Evolutionary conservation across 139 green algal species (phyloP).

Genomic region (Spirogloea muscicola): DNA sequence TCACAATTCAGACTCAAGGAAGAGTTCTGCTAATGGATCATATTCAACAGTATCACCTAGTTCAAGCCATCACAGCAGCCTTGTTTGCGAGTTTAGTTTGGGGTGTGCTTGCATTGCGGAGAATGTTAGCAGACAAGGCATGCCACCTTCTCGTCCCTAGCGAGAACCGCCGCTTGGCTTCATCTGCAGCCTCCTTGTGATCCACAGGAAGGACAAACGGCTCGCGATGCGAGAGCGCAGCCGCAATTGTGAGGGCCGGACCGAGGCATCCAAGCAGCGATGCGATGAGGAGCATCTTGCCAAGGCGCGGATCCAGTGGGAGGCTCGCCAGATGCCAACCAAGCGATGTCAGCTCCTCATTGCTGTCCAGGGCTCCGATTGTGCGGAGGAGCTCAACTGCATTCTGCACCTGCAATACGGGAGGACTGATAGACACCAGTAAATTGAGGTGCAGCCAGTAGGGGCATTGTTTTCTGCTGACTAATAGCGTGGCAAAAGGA

Average conservation of each 20-base stretch:
- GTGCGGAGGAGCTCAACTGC: conserved; percentile 9
- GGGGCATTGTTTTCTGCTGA: conserved; percentile 7
- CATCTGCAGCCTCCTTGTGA: conserved; percentile 45
- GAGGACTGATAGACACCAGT: no score
- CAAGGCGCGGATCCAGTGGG: conserved; percentile 66
- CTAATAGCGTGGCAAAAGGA: background rate
- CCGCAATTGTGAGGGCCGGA: conserved; percentile 72
- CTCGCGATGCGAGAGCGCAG: conserved; percentile 4
- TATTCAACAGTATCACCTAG: no score
- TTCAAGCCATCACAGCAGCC: no score
- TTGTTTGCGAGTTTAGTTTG: no score
- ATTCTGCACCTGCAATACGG: no score
- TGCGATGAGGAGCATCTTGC: conserved; percentile 82
- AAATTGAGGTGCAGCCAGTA: conserved; percentile 37
- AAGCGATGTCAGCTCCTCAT: conserved; percentile 63
- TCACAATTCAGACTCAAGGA: no score
- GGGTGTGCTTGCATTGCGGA: no score
- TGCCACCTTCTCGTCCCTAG: no score
- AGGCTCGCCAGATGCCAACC: conserved; percentile 71
- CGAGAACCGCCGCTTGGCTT: conserved; percentile 25
- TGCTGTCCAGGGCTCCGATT: conserved; percentile 43
- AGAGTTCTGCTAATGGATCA: no score
- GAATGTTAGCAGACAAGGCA: no score
- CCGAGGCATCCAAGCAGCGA: conserved; percentile 71
- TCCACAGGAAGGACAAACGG: conserved; percentile 21